Evolutionary conservation across 768 basidiomycete species (phyloP).

Genomic region (Xerocomellus amylosporus): DNA sequence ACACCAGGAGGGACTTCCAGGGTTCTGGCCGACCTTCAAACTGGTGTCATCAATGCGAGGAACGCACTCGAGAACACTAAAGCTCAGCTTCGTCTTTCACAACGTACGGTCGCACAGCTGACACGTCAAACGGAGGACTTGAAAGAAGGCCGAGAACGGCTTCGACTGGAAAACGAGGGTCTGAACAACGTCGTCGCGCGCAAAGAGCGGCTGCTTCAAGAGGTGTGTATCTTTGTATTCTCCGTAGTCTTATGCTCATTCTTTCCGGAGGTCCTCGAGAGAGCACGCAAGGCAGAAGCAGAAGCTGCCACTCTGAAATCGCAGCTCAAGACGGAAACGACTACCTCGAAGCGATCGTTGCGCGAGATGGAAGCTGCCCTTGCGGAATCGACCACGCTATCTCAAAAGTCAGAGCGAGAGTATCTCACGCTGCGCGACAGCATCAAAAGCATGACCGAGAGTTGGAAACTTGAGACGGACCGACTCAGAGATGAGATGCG

Average conservation of each 20-base stretch:
- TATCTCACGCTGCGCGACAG: conserved; percentile 77
- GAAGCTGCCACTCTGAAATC: conserved; percentile 65
- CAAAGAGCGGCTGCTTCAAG: conserved; percentile 84
- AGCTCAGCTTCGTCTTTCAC: conserved; percentile 73
- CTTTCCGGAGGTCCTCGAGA: conserved; percentile 60
- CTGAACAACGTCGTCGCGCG: conserved; percentile 84
- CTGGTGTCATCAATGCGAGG: conserved; percentile 74
- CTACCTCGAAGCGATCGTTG: conserved; percentile 68
- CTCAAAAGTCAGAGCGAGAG: conserved; percentile 80
- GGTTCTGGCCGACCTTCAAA: conserved; percentile 83
- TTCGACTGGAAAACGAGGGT: conserved; percentile 83
- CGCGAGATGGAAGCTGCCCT: conserved; percentile 79
- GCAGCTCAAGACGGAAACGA: conserved; percentile 71
- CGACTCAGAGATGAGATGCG: conserved; percentile 70
- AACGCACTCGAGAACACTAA: conserved; percentile 87
- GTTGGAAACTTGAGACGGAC: conserved; percentile 73
- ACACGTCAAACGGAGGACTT: conserved; percentile 86
- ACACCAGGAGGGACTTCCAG: conserved; percentile 82
- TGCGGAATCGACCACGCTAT: conserved; percentile 69
- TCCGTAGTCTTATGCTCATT: background rate
- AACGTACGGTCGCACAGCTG: conserved; percentile 78
- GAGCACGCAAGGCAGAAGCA: conserved; percentile 83
- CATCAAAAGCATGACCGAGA: conserved; percentile 66
- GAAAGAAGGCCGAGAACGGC: conserved; percentile 80
- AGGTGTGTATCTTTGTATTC: conserved; percentile 45